Percentiles rank a stretch among this genome's conserved stretches.
Conservation (phyloP, 352 stramenopile species). For the Phytopythium kandeliae region DNA sequence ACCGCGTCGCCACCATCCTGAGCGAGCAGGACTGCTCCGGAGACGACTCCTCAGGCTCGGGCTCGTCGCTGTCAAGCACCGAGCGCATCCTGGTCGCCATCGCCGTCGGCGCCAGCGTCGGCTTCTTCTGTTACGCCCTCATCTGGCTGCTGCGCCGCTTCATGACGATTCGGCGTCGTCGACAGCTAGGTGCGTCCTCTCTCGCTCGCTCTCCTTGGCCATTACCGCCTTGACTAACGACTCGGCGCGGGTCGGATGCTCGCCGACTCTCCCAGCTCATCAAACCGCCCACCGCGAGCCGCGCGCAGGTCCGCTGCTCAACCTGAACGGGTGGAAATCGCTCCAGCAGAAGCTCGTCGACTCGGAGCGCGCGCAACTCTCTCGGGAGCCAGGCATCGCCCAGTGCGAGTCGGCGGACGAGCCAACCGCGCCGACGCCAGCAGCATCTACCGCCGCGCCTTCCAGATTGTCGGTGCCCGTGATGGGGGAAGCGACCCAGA, state of each 20-base stretch:
- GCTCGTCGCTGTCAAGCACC: neutral
- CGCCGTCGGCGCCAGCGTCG: constrained; percentile 3
- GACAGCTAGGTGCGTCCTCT: constrained; percentile 1
- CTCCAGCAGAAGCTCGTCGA: constrained; percentile 26
- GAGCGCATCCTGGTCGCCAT: constrained; percentile 5
- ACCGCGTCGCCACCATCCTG: constrained; percentile 14
- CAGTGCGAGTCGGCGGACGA: neutral
- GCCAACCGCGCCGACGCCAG: neutral
- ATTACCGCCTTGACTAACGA: neutral
- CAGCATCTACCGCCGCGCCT: neutral
- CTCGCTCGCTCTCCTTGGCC: too few relatives aligned
- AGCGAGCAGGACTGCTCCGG: constrained; percentile 3
- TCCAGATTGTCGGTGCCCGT: neutral
- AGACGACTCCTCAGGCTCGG: constrained; percentile 1
- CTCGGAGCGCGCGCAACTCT: constrained; percentile 15
- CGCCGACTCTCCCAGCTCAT: neutral
- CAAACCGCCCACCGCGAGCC: neutral
- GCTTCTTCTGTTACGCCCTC: constrained; percentile 6
- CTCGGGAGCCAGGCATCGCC: neutral
- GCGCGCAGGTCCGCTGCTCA: constrained; percentile 15
- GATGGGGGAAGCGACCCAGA: neutral
- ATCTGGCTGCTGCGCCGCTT: constrained; percentile 6
- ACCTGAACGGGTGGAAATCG: constrained; percentile 23
- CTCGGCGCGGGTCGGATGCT: too few relatives aligned
- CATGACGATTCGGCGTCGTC: neutral